phyloP scores from a whole-genome alignment of 2,329 filamentous ascomycete species.

The Aspergillus uvarum region DNA sequence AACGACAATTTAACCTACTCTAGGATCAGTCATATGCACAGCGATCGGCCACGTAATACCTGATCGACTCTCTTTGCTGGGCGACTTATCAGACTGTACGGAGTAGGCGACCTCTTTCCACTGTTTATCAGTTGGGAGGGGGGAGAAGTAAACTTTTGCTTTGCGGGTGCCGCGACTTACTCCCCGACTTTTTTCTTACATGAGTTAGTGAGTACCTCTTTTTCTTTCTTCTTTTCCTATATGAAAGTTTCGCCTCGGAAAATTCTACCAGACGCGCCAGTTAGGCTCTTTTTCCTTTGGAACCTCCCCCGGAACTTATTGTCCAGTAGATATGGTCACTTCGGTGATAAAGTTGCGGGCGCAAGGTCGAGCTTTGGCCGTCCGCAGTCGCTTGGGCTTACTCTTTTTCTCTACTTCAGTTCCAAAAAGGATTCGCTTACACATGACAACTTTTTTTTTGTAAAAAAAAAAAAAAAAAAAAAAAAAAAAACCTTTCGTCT shows the following conservation, averaged over 20 bases:
- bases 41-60: constrained; percentile 11
- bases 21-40: constrained; percentile 17
- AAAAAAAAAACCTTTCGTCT: no score
- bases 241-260: not conserved
- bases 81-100: constrained; percentile 8
- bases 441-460: not conserved
- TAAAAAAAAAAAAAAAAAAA: no score
- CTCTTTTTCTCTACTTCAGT: not conserved
- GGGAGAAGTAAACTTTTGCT: not conserved
- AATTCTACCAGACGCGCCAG: not conserved
- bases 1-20: not conserved
- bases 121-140: not conserved
- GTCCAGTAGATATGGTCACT: constrained; percentile 14
- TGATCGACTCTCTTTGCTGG: not conserved
- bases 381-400: constrained; percentile 7
- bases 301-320: constrained; percentile 15
- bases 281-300: not conserved
- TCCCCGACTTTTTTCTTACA: not conserved
- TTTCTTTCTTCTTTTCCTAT: no score
- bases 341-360: constrained; percentile 20
- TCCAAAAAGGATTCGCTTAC: not conserved
- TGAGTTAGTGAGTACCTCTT: no score
- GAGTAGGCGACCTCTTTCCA: no score
- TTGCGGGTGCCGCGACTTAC: not conserved
- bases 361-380: constrained; percentile 19